A percentile compares a stretch with the other conserved stretches of the same genome.
Conservation (phyloP, 371 early-diverging fungal genomes). For the Rhizopus delemar region DNA sequence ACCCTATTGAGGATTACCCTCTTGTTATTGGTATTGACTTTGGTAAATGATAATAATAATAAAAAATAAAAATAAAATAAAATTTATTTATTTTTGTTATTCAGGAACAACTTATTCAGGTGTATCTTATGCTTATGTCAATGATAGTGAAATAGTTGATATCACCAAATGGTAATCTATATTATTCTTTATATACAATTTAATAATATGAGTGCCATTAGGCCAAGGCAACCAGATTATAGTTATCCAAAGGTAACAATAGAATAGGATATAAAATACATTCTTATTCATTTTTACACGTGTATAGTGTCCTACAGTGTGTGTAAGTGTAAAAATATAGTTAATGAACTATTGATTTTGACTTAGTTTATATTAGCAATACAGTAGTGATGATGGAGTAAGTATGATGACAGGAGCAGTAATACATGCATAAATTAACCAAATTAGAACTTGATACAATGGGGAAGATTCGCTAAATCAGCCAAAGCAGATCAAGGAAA, state of each 20-base stretch:
- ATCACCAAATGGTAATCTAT: constrained; percentile 39
- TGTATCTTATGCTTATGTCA: constrained; percentile 53
- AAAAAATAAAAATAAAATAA: neutral
- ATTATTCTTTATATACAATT: neutral
- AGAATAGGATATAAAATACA: neutral
- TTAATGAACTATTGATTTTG: neutral
- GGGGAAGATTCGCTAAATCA: constrained; percentile 47
- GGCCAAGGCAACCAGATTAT: constrained; percentile 47
- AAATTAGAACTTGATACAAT: constrained; percentile 34
- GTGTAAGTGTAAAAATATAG: constrained; percentile 32
- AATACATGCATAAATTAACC: neutral
- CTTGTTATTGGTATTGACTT: constrained; percentile 64
- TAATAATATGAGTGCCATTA: constrained; percentile 7
- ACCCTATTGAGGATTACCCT: constrained; percentile 43
- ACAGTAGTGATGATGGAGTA: constrained; percentile 32
- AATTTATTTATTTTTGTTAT: neutral
- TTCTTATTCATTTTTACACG: neutral
- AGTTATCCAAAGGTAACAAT: constrained; percentile 44
- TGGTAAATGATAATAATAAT: constrained; percentile 28
- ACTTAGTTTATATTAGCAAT: constrained; percentile 22
- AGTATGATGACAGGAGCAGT: constrained; percentile 2
- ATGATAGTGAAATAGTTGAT: constrained; percentile 38
- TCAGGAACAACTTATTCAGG: constrained; percentile 65
- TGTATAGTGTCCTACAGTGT: constrained; percentile 42
- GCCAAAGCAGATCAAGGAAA: constrained; percentile 24